Base-by-base conservation (phyloP, 352 stramenopile genomes). In the Pythium dissimile region DNA sequence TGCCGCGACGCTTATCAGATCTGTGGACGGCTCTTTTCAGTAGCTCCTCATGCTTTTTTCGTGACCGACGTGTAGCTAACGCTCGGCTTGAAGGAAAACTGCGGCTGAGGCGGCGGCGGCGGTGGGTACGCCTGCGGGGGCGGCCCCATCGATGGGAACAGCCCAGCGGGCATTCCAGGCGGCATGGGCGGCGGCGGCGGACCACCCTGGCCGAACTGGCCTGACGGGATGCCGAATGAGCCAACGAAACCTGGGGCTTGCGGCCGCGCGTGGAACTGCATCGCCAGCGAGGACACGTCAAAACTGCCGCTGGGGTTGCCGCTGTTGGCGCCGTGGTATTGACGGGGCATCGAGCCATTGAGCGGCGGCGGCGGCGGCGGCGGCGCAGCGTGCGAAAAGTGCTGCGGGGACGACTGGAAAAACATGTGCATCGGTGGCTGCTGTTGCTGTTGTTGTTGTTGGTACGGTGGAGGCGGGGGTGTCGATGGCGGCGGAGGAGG, bases 61-160 rank as follows among this genome's bases (percentile, higher is more conserved):
- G 75, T 83, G 32, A 88, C 77, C 12, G 79, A 88, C 12, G 79
- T 91, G 61, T 88, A 90, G 50, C 75, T 76, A 55, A 93, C 85
- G 66, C 80, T 91, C 10, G 80, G 80, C 64, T 89, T 89, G 66
- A 91, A 90, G 16, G 58, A 64, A 55, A 49, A 67, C 15, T 54
- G 64, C 27, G 57, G 56, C 42, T 63, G 59, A 21, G 67, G 66
- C 16, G 72, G 54, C 11, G 53, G 62, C 21, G 66, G 67, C 13
- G 73, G 57, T 15, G 54, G 63, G 32, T 75, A 80, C 18, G 48
- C 42, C 11, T 60, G 61, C 42, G 65, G 64, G 5, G 62, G 63
- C 16, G 73, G 65, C 34, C 48, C 34, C 48, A 71, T 67, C 26
- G 70, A 53, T 21, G 70, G 66, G 34, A 74, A 86, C 21, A 85